Evolutionary conservation across 164 flowering plant genomes (phyloP).

Genomic region (Piper betle): DNA sequence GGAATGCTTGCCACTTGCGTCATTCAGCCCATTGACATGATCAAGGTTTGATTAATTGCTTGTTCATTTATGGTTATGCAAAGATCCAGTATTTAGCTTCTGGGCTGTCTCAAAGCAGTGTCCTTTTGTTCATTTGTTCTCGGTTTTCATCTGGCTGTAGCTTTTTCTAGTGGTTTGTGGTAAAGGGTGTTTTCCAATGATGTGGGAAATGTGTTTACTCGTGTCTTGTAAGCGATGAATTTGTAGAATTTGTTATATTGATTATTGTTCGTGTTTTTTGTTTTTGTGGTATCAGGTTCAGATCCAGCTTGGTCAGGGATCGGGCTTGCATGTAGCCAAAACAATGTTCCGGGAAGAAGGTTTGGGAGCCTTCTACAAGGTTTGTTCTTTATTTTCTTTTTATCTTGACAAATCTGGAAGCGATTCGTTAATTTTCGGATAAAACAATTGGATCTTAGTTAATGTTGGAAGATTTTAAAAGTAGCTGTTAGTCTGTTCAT

Average conservation of each 20-base stretch:
- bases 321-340: slow-evolving; percentile 58
- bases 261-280: neutral
- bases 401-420: neutral
- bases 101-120: neutral
- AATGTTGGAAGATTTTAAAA: no score
- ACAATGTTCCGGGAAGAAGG: slow-evolving; percentile 84
- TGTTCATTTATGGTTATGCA: neutral
- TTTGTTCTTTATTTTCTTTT: slow-evolving; percentile 7
- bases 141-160: neutral
- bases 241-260: neutral
- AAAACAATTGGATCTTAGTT: no score
- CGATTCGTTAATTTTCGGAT: neutral
- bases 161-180: neutral
- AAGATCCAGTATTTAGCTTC: neutral
- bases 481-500: no score
- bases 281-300: slow-evolving; percentile 47
- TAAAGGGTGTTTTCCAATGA: neutral
- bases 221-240: no score
- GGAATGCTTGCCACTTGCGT: slow-evolving; percentile 60
- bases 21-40: slow-evolving; percentile 56
- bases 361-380: slow-evolving; percentile 86
- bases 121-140: neutral
- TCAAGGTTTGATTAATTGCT: slow-evolving; percentile 20
- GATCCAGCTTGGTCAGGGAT: slow-evolving; percentile 94
- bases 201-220: no score